Percentiles rank a stretch among this genome's conserved stretches.
Conservation (phyloP, 305 asterid genomes). For the Fraxinus xanthoxyloides region DNA sequence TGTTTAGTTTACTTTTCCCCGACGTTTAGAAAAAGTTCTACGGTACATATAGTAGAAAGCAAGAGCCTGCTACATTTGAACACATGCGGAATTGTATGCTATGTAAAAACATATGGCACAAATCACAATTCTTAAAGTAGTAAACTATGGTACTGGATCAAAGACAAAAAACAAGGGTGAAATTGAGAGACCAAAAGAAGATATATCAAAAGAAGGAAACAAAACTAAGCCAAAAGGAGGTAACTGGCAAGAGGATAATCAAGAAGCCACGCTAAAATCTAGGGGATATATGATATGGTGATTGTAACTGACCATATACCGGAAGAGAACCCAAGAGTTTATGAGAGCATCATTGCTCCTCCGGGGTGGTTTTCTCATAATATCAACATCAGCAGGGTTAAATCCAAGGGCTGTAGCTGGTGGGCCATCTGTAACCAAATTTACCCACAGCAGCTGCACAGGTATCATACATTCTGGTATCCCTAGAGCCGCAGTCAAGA, state of each 20-base stretch:
- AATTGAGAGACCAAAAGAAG: neutral
- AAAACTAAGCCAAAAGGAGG: neutral
- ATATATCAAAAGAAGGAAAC: neutral
- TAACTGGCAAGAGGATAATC: neutral
- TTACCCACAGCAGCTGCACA: slow-evolving; percentile 94
- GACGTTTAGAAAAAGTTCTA: neutral
- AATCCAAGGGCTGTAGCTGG: slow-evolving; percentile 96
- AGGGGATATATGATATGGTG: neutral
- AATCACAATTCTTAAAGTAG: neutral
- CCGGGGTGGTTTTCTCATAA: slow-evolving; percentile 88
- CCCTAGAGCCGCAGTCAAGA: slow-evolving; percentile 82
- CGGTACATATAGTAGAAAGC: neutral
- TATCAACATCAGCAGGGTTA: slow-evolving; percentile 87
- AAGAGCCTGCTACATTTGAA: neutral
- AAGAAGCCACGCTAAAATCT: neutral
- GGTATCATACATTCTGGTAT: slow-evolving; percentile 89
- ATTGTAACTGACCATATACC: slow-evolving; percentile 60
- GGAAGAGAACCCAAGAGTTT: slow-evolving; percentile 75
- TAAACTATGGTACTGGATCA: neutral
- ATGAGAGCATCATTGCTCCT: slow-evolving; percentile 72
- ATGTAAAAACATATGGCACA: neutral
- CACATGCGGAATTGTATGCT: neutral
- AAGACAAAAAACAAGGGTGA: neutral
- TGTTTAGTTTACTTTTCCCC: neutral
- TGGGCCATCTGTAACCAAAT: slow-evolving; percentile 93